These are phyloP conservation scores for Phytophthora ramorum DNA, from an alignment of 352 stramenopile species.

Conservation along the genomic window DNA sequence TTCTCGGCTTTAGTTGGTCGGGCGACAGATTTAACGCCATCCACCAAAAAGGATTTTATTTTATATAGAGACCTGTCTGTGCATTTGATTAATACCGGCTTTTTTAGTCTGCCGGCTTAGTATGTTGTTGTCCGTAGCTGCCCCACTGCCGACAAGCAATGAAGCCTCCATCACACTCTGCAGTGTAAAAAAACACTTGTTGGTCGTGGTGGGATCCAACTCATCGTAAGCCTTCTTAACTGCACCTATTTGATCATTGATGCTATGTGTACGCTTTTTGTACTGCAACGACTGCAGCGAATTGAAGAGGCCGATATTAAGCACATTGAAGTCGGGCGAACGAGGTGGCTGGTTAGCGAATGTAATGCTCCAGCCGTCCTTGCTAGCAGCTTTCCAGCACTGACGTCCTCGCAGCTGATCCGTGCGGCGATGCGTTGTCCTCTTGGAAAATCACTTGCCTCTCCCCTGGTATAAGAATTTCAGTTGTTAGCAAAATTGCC, in stretches of 20 bases:
- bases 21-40: not conserved
- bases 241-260: too few species aligned
- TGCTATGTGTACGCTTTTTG: too few species aligned
- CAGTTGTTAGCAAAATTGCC: too few species aligned
- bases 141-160: too few species aligned
- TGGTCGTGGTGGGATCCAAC: too few species aligned
- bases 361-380: not conserved
- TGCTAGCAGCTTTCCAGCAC: not conserved
- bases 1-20: not conserved
- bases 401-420: not conserved
- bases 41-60: not conserved
- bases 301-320: not conserved
- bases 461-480: not conserved
- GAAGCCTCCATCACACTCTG: too few species aligned
- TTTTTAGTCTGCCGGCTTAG: conserved; percentile 4
- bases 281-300: too few species aligned
- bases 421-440: not conserved
- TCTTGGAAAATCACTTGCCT: not conserved
- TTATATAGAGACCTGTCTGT: not conserved
- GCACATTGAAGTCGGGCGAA: not conserved
- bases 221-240: too few species aligned
- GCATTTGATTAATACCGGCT: conserved; percentile 1
- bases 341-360: not conserved
- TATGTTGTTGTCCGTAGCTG: conserved; percentile 3
- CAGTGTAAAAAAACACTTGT: too few species aligned